Evolutionary conservation across 164 flowering plant species (phyloP), one percentile per base, ranked within the genome.

Genomic region (Piper betle): DNA sequence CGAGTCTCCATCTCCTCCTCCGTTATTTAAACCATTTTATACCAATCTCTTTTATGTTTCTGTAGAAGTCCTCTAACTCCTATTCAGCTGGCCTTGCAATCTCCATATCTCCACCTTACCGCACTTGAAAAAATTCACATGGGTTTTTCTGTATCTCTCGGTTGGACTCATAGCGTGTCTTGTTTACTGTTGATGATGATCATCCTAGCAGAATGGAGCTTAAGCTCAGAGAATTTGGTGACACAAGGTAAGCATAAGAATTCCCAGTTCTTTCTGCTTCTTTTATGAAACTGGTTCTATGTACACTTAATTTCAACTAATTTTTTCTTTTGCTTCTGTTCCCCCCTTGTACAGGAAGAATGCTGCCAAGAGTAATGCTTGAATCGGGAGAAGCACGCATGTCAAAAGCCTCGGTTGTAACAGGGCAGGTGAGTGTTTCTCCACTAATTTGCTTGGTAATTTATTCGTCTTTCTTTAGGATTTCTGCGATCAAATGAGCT

Each of bases 131-230:
- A 25, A 11, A 1, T 39, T 39, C 62, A 62, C 62, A 79, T 78
- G 83, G 77, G 77, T 66, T 63, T 63, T 57, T 16, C 66, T 56
- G 57, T 52, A 39, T 68, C 54, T 39, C 58, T 61, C 59, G 1
- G 48, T 37, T 73, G 50, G 39, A 58, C 67, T 62, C 64, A 53
- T 39, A 71, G 63, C 68, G 63, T 57, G 63, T 63, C 62, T 53
- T 72, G 67, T 39, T 52, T 76, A 10, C 64, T 76, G 64, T 62
- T 79, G 52, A 75, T 70, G 12, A 52, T 79, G 62, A 53, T n/a
- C n/a, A n/a, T 81, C 55, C 60, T 79, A 38, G 19, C 13, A 17
- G 16, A 72, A 66, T 73, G 78, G 57, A 69, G 71, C 69, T 68
- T 72, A 16, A 62, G 75, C 63, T 75, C 69, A 52, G 48, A 46